Percentiles rank a stretch among this genome's conserved stretches.
Evolutionary conservation across 371 early-diverging fungal species (phyloP).

Genomic region (Ordospora colligata): DNA sequence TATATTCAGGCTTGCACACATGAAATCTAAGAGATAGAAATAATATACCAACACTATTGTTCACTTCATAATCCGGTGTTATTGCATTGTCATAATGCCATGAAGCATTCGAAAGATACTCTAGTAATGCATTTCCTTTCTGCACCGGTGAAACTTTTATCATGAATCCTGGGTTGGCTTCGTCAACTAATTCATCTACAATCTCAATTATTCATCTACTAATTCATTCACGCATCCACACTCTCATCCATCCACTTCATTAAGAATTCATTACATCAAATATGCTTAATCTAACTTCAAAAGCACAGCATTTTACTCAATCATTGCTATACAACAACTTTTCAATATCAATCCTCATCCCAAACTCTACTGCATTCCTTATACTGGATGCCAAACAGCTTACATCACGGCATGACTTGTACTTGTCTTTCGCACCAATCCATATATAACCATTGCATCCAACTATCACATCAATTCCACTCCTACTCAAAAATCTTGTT

Average conservation of each 20-base stretch:
- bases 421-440: conserved; percentile 39
- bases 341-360: no score
- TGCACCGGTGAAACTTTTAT: conserved; percentile 48
- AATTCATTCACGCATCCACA: no score
- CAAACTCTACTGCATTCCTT: no score
- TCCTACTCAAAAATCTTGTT: conserved; percentile 30
- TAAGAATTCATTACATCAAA: no score
- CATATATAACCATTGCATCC: conserved; percentile 92
- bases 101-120: conserved; percentile 30
- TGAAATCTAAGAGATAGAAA: conserved; percentile 56
- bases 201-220: no score
- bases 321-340: no score
- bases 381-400: no score
- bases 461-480: conserved; percentile 76
- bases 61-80: conserved; percentile 52
- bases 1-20: conserved; percentile 55
- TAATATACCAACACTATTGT: conserved; percentile 33
- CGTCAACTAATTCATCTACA: no score
- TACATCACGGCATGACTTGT: background rate
- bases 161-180: conserved; percentile 12
- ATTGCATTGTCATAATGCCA: conserved; percentile 41
- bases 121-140: conserved; percentile 44
- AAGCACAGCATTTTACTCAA: no score
- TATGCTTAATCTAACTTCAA: no score
- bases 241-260: no score